Base-by-base conservation (phyloP, 1,139 yeast genomes). In the Arxiozyma slooffiae region DNA sequence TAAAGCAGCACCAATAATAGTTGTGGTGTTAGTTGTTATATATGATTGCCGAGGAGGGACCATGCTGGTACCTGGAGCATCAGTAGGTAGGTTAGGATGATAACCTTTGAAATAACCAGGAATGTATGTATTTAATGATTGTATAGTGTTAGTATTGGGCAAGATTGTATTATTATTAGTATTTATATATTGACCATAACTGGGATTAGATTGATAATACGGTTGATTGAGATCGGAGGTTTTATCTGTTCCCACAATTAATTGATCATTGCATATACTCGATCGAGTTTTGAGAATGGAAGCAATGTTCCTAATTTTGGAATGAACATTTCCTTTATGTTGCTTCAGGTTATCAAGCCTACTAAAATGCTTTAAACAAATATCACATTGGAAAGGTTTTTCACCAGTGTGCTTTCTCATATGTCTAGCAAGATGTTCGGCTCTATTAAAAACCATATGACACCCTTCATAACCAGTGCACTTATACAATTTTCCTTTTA, bases 321-420 rank as follows among this genome's bases (percentile, higher is more conserved):
- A 89, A 66, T 89, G 97, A 16, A 89, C 97, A 0, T 96, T 86
- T 63, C 88, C 95, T 56, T 85, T 84, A 68, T 90, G 97, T 68
- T 90, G 97, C 52, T 96, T 78, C 55, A 90, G 73, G 64, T 90
- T 90, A 68, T 90, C 97, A 56, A 88, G 71, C 46, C 97, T 75
- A 30, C 92, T 82, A 64, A 90, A 90, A 62, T 82, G 79, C 60
- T 89, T 81, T 44, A 81, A 75, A 67, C 97, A 90, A 61, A 76
- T 79, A 48, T 85, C 85, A 67, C 97, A 90, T 51, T 87, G 81
- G 66, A 88, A 90, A 1, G 97, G 97, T 51, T 96, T 75, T 67
- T 90, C 97, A 44, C 97, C 97, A 1, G 97, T 89, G 66, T 89
- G 97, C 63, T 89, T 90, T 48, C 97, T 73, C 50, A 88, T 85